Base-by-base conservation (phyloP, 495 filamentous ascomycete species). In the Immersiella caudata region DNA sequence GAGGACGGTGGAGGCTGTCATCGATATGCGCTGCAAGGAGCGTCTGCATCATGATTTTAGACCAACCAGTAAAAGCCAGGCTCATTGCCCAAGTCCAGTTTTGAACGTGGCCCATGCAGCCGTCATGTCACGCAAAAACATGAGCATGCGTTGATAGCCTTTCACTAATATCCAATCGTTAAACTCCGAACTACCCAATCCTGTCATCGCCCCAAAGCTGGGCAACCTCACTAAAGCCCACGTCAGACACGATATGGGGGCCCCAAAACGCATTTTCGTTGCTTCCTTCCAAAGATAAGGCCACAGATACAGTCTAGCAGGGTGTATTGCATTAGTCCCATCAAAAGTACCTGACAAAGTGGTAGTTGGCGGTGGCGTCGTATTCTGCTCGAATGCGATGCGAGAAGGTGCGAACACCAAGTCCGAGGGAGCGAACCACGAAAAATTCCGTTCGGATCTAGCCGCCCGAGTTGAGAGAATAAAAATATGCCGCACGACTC, bases 281-380 rank as follows among this genome's bases (percentile, higher is more conserved):
- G 55, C 56, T 3, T 66, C 64, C 33, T 60, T 60, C 64, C 64
- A 66, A 27, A 66, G 56, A 25, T 66, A 60, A 60, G 50, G 22
- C 54, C 60, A 54, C 0, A 66, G 29, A 6, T 21, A 26, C 14
- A 66, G 64, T 29, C 64, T 66, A 22, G 1, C 18, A 18, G 25
- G 33, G 16, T 3, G 1, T 54, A 33, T 33, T 64, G 50, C 49
- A 64, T 64, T 55, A 64, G 62, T 22, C 9, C 22, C 5, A 22
- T 26, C 55, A 58, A 26, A 26, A 26, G 14, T 26, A 9, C 21
- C 24, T 21, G 1, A 16, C 21, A n/a, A 58, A 1, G 7, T 14
- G n/a, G n/a, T n/a, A n/a, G n/a, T n/a, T n/a, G n/a, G n/a, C n/a
- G n/a, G n/a, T n/a, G n/a, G n/a, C n/a, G n/a, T n/a, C n/a, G n/a